These are phyloP conservation scores for Inosperma sp. DNA, from an alignment of 768 basidiomycete species.

Conservation along the genomic window DNA sequence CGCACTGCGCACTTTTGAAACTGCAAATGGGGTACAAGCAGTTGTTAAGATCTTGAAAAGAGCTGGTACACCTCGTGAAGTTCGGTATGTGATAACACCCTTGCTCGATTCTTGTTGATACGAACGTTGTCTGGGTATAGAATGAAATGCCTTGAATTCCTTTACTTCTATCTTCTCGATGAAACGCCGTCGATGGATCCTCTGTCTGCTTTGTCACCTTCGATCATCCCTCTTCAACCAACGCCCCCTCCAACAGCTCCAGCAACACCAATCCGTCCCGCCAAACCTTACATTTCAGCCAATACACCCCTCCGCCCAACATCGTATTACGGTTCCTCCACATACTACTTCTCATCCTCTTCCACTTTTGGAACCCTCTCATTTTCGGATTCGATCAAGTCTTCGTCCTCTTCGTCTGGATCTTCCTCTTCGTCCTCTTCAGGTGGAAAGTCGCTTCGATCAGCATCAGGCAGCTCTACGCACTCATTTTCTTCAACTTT, in stretches of 20 bases:
- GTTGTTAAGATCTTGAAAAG: conserved; percentile 88
- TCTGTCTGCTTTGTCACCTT: neutral
- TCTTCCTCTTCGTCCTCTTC: conserved; percentile 26
- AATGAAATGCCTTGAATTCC: conserved; percentile 94
- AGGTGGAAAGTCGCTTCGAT: conserved; percentile 30
- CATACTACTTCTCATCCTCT: conserved; percentile 28
- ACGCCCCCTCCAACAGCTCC: conserved; percentile 34
- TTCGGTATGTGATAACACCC: conserved; percentile 52
- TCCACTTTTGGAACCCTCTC: conserved; percentile 12
- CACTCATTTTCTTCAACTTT: conserved; percentile 41
- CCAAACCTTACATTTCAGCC: conserved; percentile 34
- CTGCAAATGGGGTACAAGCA: conserved; percentile 67
- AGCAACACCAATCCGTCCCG: conserved; percentile 36
- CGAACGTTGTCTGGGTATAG: conserved; percentile 35
- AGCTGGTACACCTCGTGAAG: conserved; percentile 79
- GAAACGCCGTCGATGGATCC: conserved; percentile 42
- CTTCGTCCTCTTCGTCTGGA: conserved; percentile 15
- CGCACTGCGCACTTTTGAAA: conserved; percentile 77
- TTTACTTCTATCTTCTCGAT: conserved; percentile 92
- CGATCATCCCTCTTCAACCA: conserved; percentile 10
- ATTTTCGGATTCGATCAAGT: neutral
- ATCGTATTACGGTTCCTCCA: conserved; percentile 38
- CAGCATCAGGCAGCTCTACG: conserved; percentile 39
- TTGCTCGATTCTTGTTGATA: neutral
- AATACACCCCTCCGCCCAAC: conserved; percentile 33